Percentiles rank a stretch among this genome's conserved stretches.
Evolutionary conservation across 257 asterid genomes (phyloP).

Genomic region (Osmanthus fragrans): DNA sequence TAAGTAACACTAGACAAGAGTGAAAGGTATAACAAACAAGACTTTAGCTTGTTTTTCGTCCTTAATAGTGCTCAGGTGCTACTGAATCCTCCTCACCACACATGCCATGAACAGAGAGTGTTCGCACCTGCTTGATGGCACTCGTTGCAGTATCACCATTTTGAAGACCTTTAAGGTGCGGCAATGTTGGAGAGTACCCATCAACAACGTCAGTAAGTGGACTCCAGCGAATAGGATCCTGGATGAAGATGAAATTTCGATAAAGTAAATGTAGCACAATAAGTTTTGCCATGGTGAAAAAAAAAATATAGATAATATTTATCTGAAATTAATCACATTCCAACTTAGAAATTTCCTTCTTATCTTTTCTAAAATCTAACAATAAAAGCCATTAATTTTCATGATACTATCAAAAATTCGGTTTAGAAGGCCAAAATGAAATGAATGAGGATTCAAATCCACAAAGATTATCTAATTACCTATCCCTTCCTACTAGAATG

Average conservation of each 20-base stretch:
- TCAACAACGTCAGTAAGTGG: slow-evolving; percentile 96
- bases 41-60: neutral
- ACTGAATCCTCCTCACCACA: neutral
- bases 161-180: slow-evolving; percentile 99
- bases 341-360: neutral
- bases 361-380: neutral
- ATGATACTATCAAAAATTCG: neutral
- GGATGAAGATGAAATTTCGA: slow-evolving; percentile 27
- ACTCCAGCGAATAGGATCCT: slow-evolving; percentile 99
- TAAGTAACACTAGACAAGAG: neutral
- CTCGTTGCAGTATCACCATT: slow-evolving; percentile 99
- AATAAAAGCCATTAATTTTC: neutral
- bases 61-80: neutral
- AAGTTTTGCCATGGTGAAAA: slow-evolving; percentile 1
- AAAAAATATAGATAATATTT: neutral
- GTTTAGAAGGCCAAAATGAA: neutral
- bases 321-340: slow-evolving; percentile 1
- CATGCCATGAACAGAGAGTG: neutral
- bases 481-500: neutral
- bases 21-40: neutral
- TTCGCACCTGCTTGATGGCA: slow-evolving; percentile 91
- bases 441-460: neutral
- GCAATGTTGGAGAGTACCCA: slow-evolving; percentile 96
- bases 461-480: neutral
- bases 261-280: slow-evolving; percentile 11